A percentile compares a stretch with the other conserved stretches of the same genome.
Evolutionary conservation across 441 rosid species (phyloP).

Genomic region (Viola pubescens): DNA sequence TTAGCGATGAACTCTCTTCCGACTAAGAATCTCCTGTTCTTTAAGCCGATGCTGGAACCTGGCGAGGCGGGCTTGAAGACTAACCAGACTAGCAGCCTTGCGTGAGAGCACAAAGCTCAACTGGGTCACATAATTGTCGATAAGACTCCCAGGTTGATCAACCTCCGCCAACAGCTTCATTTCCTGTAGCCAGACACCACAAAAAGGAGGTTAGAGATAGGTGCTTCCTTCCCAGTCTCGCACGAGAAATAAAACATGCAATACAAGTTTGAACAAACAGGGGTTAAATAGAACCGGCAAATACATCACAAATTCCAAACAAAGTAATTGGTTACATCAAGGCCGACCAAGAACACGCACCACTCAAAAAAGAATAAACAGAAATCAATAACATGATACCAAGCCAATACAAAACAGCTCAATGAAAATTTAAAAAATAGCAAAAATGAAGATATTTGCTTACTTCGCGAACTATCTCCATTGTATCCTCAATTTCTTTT

Average conservation of each 20-base stretch:
- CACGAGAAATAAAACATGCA: too few species aligned
- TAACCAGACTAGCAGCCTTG: constrained; percentile 92
- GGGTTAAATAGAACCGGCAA: not conserved
- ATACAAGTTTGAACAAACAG: too few species aligned
- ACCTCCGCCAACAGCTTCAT: constrained; percentile 95
- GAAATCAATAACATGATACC: not conserved
- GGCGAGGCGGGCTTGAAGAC: constrained; percentile 93
- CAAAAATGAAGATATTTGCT: constrained; percentile 14
- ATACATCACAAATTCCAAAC: not conserved
- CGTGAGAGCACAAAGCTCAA: constrained; percentile 87
- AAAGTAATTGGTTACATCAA: not conserved
- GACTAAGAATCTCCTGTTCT: constrained; percentile 89
- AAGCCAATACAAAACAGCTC: not conserved
- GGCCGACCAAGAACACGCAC: not conserved
- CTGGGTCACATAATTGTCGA: constrained; percentile 81
- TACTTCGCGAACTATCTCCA: constrained; percentile 98
- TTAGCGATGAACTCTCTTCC: constrained; percentile 79
- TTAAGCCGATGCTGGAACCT: constrained; percentile 95
- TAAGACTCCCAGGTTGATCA: constrained; percentile 95
- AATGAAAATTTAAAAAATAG: not conserved
- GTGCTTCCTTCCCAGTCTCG: too few species aligned
- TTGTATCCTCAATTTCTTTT: constrained; percentile 98
- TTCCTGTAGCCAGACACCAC: constrained; percentile 46
- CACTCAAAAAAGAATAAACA: not conserved
- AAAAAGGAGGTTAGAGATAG: not conserved